Conservation (phyloP, 345 rosid genomes). For the Lenwebbia sp. region DNA sequence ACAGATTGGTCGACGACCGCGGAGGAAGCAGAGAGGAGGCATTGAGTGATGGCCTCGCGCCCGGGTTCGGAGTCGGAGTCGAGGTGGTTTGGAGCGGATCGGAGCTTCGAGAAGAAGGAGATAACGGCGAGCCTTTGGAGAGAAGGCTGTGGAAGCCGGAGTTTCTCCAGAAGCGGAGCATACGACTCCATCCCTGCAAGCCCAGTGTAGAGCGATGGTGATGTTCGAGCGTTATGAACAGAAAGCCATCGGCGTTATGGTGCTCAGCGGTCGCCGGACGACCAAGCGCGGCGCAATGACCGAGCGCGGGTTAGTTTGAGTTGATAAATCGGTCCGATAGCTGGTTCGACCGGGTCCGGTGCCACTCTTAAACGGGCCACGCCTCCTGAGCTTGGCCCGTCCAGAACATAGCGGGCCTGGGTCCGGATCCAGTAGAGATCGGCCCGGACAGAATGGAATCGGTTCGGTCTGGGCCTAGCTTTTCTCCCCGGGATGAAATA, state of each 20-base stretch:
- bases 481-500: background rate
- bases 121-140: slow-evolving; percentile 66
- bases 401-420: background rate
- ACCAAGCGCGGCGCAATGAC: background rate
- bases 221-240: background rate
- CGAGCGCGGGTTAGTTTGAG: background rate
- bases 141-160: slow-evolving; percentile 72
- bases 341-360: background rate
- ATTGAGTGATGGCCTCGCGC: slow-evolving; percentile 50
- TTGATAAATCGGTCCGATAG: background rate
- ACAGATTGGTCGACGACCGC: slow-evolving; percentile 85
- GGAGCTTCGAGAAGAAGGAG: slow-evolving; percentile 73
- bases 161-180: slow-evolving; percentile 52
- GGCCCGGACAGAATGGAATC: no score
- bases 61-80: slow-evolving; percentile 57
- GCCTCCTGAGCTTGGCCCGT: background rate
- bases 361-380: background rate
- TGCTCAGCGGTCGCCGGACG: background rate
- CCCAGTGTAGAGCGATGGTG: background rate
- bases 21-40: slow-evolving; percentile 48
- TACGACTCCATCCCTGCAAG: slow-evolving; percentile 48
- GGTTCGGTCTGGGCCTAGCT: background rate
- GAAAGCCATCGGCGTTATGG: background rate
- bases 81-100: slow-evolving; percentile 38
- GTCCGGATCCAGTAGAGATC: background rate